phyloP scores from a whole-genome alignment of 257 asterid genomes.

The Solanum appendiculatum region DNA sequence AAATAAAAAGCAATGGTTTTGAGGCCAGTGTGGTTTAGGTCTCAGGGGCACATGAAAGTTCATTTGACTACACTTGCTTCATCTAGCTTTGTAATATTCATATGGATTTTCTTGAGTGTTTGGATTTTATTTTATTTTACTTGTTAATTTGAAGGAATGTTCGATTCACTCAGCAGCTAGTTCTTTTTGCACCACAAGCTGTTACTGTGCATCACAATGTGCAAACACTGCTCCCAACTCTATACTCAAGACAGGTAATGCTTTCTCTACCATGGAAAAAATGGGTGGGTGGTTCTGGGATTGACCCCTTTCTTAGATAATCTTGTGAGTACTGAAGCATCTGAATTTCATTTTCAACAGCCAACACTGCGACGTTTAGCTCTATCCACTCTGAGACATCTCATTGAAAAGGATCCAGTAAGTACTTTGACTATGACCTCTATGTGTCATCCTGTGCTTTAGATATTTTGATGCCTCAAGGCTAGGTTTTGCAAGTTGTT shows the following conservation, averaged over 20 bases:
- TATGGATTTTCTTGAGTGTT: not conserved
- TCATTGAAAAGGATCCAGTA: slow-evolving; percentile 96
- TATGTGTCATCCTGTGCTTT: slow-evolving; percentile 5
- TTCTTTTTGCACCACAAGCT: slow-evolving; percentile 97
- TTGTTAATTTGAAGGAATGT: slow-evolving; percentile 54
- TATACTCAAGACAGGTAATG: slow-evolving; percentile 86
- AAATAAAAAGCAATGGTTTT: not conserved
- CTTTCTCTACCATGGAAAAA: not conserved
- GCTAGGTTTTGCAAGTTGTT: not conserved
- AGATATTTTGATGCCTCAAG: not conserved
- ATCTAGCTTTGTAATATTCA: not conserved
- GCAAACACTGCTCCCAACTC: slow-evolving; percentile 88
- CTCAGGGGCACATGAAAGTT: not conserved
- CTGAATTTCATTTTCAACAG: slow-evolving; percentile 36
- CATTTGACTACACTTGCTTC: not conserved
- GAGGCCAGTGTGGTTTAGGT: not conserved
- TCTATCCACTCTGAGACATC: slow-evolving; percentile 90
- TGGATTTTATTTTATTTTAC: not conserved
- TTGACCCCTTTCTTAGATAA: not conserved
- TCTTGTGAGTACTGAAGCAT: slow-evolving; percentile 10
- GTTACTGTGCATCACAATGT: slow-evolving; percentile 90
- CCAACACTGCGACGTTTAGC: slow-evolving; percentile 92
- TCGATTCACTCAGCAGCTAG: slow-evolving; percentile 93
- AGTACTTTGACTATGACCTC: slow-evolving; percentile 23
- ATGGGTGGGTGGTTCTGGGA: not conserved